phyloP scores from a whole-genome alignment of 2,329 filamentous ascomycete species.

The Beauveria caledonica region DNA sequence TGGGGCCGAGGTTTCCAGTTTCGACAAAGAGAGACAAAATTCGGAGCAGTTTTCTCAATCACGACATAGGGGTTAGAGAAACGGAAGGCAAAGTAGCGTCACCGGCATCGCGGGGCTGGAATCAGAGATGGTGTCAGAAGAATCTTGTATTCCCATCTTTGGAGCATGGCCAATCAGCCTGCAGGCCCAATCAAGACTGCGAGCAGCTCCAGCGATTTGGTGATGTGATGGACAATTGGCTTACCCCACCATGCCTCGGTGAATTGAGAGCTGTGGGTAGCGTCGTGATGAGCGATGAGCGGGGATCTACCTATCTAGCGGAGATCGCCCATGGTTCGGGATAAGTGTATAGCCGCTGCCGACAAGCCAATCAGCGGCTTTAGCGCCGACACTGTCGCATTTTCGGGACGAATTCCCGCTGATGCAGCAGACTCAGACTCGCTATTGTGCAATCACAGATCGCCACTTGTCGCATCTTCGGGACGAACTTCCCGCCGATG shows the following conservation, averaged over 20 bases:
- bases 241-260: neutral
- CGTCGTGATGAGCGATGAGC: too few species aligned
- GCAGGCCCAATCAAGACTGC: neutral
- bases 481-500: neutral
- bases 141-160: neutral
- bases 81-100: neutral
- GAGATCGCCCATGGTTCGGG: neutral
- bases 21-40: neutral
- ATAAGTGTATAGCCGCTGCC: neutral
- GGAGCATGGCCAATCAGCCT: neutral
- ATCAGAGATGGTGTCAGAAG: neutral
- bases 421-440: neutral
- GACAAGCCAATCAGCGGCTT: neutral
- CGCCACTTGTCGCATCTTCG: neutral
- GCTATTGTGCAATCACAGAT: too few species aligned
- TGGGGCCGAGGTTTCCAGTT: neutral
- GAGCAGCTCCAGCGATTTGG: neutral
- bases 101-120: neutral
- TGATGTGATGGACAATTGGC: neutral
- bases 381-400: neutral
- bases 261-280: too few species aligned
- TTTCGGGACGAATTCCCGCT: slow-evolving; percentile 10
- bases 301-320: neutral
- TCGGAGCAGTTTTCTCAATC: neutral
- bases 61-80: neutral